Conservation (phyloP, 805 yeast species). For the Wickerhamomyces strasburgensis region DNA sequence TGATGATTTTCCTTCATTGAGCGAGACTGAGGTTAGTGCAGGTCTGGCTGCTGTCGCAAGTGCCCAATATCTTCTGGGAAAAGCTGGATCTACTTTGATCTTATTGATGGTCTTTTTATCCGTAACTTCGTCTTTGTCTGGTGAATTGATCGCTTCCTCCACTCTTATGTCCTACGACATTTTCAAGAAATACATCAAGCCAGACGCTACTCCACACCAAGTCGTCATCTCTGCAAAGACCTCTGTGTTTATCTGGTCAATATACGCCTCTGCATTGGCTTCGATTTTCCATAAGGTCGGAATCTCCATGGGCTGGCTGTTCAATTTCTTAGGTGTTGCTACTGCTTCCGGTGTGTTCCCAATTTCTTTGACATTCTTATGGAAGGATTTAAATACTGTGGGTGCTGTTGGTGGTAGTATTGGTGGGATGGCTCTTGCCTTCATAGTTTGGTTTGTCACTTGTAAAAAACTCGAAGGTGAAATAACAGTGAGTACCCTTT, state of each 20-base stretch:
- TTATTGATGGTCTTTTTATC: constrained; percentile 38
- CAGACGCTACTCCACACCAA: constrained; percentile 36
- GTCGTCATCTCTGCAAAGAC: constrained; percentile 39
- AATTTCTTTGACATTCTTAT: constrained; percentile 35
- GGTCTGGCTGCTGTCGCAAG: constrained; percentile 41
- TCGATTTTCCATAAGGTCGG: constrained; percentile 33
- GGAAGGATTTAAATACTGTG: constrained; percentile 31
- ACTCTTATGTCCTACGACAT: constrained; percentile 42
- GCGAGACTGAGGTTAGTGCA: constrained; percentile 27
- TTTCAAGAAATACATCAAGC: constrained; percentile 39
- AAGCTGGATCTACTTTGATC: constrained; percentile 37
- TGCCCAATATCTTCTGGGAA: constrained; percentile 37
- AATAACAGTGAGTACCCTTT: constrained; percentile 31
- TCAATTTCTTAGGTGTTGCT: constrained; percentile 38
- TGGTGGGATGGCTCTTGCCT: constrained; percentile 32
- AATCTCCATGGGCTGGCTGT: constrained; percentile 34
- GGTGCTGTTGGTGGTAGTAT: constrained; percentile 37
- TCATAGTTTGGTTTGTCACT: constrained; percentile 35
- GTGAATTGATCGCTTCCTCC: constrained; percentile 37
- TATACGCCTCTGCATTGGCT: constrained; percentile 33
- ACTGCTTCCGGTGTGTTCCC: constrained; percentile 38
- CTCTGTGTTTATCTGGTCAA: constrained; percentile 36
- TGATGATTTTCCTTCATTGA: constrained; percentile 34
- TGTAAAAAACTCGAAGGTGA: constrained; percentile 32
- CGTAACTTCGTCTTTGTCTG: constrained; percentile 38